Base-by-base conservation (phyloP, 257 asterid species). In the Thymus quinquecostatus region DNA sequence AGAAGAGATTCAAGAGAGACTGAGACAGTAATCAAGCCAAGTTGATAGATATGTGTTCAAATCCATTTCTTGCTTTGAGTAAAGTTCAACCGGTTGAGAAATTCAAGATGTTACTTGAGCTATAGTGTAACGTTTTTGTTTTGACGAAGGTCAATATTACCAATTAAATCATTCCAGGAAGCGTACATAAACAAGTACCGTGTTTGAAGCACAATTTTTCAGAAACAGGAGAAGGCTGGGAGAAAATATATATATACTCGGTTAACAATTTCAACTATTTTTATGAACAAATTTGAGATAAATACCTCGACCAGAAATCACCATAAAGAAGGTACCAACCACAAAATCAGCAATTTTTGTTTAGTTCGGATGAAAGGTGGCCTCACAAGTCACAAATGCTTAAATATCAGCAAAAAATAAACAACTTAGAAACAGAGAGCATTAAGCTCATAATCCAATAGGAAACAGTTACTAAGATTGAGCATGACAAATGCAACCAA, bases 281-380 rank as follows among this genome's bases (percentile, higher is more conserved):
- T 11, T 10, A 10, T 11, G 27, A 49, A 44, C 10, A 5, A 44
- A 44, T 7, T 44, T 8, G 49, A 49, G 2, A 13, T 13, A 8
- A 21, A 21, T 5, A 51, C 13, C 55, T 21, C 45, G 45, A 34
- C 27, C 41, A 55, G 64, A 72, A 64, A 58, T 54, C 48, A 51
- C 2, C 38, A 14, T 8, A 48, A 5, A 47, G n/a, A 12, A 60
- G 40, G 14, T 36, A 60, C 2, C 7, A 21, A 29, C 21, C 48
- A 41, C 10, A 41, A 66, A n/a, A 65, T 32, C 48, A 50, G 13
- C 38, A 6, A 66, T 34, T 33, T 33, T 30, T 9, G 13, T 11
- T 47, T 27, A 4, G 8, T 27, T 21, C 11, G 59, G 30, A 34
- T 40, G 5, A 58, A 60, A 8, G 43, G 13, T 27, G 59, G 33